Percentiles rank a stretch among this genome's conserved stretches.
Conservation (phyloP, 352 stramenopile species). For the Thraustochytrium sp. region DNA sequence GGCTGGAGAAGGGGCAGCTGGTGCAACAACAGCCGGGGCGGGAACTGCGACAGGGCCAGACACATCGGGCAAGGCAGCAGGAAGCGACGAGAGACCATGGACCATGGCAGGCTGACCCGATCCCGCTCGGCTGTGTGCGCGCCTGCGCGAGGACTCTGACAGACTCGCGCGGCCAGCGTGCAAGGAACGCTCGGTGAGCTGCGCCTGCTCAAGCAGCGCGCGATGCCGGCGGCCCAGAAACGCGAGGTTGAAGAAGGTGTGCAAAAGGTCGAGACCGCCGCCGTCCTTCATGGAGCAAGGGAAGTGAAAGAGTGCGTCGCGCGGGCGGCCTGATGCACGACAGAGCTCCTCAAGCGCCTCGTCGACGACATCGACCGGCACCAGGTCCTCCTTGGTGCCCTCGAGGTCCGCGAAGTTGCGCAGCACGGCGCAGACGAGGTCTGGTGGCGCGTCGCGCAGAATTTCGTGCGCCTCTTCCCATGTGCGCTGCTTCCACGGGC, state of each 20-base stretch:
- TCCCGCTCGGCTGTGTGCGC: no score
- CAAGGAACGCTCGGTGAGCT: no score
- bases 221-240: no score
- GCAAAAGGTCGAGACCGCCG: neutral
- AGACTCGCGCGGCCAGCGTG: no score
- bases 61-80: no score
- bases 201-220: no score
- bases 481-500: neutral
- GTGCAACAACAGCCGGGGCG: no score
- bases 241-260: neutral
- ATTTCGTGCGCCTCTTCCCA: neutral
- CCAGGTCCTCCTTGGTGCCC: neutral
- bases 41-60: no score
- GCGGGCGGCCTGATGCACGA: neutral
- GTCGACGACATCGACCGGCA: neutral
- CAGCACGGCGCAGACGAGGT: neutral
- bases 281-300: neutral
- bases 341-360: neutral
- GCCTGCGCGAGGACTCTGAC: no score
- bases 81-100: no score
- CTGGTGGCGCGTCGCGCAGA: neutral
- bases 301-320: neutral
- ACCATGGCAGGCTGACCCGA: no score
- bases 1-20: no score
- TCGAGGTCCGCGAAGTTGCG: neutral